Evolutionary conservation across 2,329 filamentous ascomycete species (phyloP).

Genomic region (Penicillium psychrosexuale): DNA sequence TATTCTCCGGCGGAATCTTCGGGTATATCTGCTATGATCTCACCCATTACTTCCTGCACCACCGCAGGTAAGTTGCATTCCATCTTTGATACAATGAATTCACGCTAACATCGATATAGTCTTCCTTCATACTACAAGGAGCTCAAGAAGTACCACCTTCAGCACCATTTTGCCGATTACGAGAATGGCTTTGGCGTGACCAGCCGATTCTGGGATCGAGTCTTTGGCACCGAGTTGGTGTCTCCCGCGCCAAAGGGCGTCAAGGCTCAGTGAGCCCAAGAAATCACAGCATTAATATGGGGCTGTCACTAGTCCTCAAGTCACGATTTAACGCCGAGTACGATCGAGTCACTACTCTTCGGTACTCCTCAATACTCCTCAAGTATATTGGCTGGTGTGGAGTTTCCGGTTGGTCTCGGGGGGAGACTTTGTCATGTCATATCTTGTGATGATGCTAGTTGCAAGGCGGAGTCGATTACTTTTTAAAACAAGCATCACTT

Average conservation of each 20-base stretch:
- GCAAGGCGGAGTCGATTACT: conserved; percentile 5
- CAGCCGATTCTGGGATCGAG: conserved; percentile 87
- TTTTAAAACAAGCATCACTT: conserved; percentile 15
- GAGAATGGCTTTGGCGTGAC: conserved; percentile 97
- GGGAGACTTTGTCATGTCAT: conserved; percentile 3
- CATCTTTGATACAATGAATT: not conserved
- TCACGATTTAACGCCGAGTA: conserved; percentile 20
- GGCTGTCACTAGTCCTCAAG: conserved; percentile 1
- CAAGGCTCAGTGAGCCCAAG: conserved; percentile 35
- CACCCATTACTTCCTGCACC: conserved; percentile 98
- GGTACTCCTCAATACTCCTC: not conserved
- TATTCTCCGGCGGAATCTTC: conserved; percentile 87
- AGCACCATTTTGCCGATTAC: conserved; percentile 97
- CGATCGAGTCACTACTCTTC: not conserved
- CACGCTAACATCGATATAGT: conserved; percentile 37
- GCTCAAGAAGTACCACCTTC: conserved; percentile 95
- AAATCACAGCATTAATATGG: not conserved
- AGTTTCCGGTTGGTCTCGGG: conserved; percentile 14
- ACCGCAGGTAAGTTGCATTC: conserved; percentile 66
- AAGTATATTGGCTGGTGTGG: conserved; percentile 12
- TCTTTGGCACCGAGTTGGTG: conserved; percentile 85
- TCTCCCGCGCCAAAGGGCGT: conserved; percentile 34
- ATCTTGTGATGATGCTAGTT: not conserved
- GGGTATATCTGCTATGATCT: conserved; percentile 95
- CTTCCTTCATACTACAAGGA: conserved; percentile 85